Percentiles rank a stretch among this genome's conserved stretches.
Evolutionary conservation across 495 filamentous ascomycete species (phyloP).

Genomic region (Penicillium silybi): DNA sequence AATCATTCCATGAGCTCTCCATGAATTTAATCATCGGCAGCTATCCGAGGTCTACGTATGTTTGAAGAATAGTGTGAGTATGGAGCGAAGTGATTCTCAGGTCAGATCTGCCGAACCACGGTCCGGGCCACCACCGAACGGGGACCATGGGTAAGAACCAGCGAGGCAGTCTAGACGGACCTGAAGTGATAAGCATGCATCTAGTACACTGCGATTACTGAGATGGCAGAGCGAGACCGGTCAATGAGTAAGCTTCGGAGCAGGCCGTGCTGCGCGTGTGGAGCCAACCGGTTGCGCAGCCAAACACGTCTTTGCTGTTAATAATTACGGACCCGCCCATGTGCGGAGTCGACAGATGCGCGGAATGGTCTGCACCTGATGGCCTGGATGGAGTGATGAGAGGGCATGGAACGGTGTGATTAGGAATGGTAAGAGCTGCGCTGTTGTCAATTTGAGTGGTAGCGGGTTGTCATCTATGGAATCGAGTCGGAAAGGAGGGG

Average conservation of each 20-base stretch:
- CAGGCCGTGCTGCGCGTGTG: conserved; percentile 5
- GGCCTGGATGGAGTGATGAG: background rate
- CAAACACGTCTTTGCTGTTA: conserved; percentile 21
- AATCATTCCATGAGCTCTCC: too few relatives aligned
- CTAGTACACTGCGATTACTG: background rate
- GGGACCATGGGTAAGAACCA: background rate
- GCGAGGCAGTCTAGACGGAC: background rate
- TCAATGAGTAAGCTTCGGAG: conserved; percentile 11
- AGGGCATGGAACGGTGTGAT: background rate
- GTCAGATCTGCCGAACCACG: background rate
- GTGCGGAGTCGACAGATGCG: background rate
- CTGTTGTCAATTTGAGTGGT: background rate
- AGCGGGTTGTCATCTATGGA: background rate
- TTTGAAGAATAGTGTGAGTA: too few relatives aligned
- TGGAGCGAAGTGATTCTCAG: background rate
- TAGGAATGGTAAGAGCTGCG: background rate
- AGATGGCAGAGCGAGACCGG: background rate
- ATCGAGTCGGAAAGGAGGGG: background rate
- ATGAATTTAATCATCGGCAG: too few relatives aligned
- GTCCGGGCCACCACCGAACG: background rate
- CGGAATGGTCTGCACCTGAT: background rate
- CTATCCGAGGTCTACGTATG: too few relatives aligned
- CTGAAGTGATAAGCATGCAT: background rate
- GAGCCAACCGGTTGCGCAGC: conserved; percentile 20
- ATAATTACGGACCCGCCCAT: conserved; percentile 11